These are phyloP conservation scores for Metschnikowia hibisci DNA, from an alignment of 805 yeast genomes.

Conservation along the genomic window DNA sequence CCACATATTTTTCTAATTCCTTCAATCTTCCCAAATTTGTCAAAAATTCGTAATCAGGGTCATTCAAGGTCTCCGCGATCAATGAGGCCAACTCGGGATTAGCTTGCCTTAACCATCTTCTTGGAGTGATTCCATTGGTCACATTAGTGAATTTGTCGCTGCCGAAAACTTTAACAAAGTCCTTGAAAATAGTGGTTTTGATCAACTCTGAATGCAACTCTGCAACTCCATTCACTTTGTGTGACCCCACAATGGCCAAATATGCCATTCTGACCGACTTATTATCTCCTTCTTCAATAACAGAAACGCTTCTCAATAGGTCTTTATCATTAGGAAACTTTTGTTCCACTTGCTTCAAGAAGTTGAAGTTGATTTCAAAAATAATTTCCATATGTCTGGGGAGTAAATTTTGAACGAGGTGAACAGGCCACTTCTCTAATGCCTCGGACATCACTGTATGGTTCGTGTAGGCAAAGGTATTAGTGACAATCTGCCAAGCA, in stretches of 20 bases:
- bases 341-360: constrained; percentile 71
- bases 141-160: constrained; percentile 82
- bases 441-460: constrained; percentile 96
- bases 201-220: constrained; percentile 90
- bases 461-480: constrained; percentile 86
- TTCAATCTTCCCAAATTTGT: constrained; percentile 66
- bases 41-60: constrained; percentile 59
- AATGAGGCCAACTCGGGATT: constrained; percentile 76
- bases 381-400: constrained; percentile 92
- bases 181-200: constrained; percentile 83
- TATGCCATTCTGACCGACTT: constrained; percentile 90
- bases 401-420: constrained; percentile 67
- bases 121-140: constrained; percentile 92
- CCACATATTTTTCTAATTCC: constrained; percentile 58
- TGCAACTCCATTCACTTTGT: constrained; percentile 93
- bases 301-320: constrained; percentile 65
- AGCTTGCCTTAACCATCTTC: constrained; percentile 95
- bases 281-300: constrained; percentile 77
- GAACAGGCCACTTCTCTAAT: constrained; percentile 92
- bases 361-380: constrained; percentile 76
- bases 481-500: constrained; percentile 81
- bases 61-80: constrained; percentile 67
- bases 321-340: constrained; percentile 72
- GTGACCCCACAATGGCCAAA: constrained; percentile 88
- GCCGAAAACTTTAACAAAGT: constrained; percentile 82